phyloP scores from a whole-genome alignment of 805 yeast genomes.

The Kodamaea neixiangensis region DNA sequence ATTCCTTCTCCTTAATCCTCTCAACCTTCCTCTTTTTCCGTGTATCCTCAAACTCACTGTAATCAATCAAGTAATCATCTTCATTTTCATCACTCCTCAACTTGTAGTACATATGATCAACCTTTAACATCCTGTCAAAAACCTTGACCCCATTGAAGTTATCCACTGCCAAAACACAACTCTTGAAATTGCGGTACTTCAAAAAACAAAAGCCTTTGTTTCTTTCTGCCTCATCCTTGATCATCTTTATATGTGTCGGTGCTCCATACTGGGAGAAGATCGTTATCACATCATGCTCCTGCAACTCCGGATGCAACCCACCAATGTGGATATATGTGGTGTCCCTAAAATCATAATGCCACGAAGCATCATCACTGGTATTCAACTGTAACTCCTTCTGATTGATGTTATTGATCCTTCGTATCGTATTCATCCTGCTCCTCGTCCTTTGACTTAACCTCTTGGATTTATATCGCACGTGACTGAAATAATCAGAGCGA shows the following conservation, averaged over 20 bases:
- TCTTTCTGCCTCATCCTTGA: conserved; percentile 66
- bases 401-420: conserved; percentile 56
- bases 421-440: conserved; percentile 36
- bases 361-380: conserved; percentile 64
- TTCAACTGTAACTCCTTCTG: conserved; percentile 66
- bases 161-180: conserved; percentile 84
- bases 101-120: conserved; percentile 71
- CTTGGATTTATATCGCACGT: neutral
- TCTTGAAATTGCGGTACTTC: conserved; percentile 78
- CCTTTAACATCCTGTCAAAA: conserved; percentile 51
- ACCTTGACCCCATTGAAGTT: conserved; percentile 74
- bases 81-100: conserved; percentile 54
- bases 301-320: conserved; percentile 60
- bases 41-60: conserved; percentile 19
- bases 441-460: neutral
- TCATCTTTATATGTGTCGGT: conserved; percentile 73
- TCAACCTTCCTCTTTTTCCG: conserved; percentile 6
- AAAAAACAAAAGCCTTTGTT: conserved; percentile 78
- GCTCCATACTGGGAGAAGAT: conserved; percentile 89
- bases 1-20: conserved; percentile 5
- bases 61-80: conserved; percentile 40
- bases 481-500: conserved; percentile 5
- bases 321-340: conserved; percentile 81
- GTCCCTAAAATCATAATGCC: conserved; percentile 86
- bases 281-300: conserved; percentile 73